Percentiles rank a stretch among this genome's conserved stretches.
phyloP scores from a whole-genome alignment of 768 basidiomycete species.

The Pleurotus cornucopiae region DNA sequence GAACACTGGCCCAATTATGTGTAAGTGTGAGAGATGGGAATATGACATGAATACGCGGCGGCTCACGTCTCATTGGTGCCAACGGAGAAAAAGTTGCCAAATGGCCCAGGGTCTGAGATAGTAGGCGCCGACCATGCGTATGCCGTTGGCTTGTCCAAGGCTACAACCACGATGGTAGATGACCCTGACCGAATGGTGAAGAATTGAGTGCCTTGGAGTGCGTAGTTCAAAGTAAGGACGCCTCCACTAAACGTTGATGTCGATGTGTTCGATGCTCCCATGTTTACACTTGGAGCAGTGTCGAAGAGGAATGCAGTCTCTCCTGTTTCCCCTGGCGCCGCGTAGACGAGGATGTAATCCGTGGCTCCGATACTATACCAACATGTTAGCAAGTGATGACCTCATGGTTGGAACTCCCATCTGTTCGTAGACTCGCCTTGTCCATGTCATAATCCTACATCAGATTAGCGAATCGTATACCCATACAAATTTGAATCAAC shows the following conservation, averaged over 20 bases:
- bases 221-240: constrained; percentile 35
- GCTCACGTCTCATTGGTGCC: constrained; percentile 40
- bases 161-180: constrained; percentile 24
- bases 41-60: not conserved
- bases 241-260: constrained; percentile 30
- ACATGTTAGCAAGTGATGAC: no score
- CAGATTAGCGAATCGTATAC: not conserved
- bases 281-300: constrained; percentile 23
- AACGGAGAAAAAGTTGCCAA: constrained; percentile 40
- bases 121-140: constrained; percentile 47
- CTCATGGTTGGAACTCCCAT: no score
- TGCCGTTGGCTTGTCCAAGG: constrained; percentile 46
- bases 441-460: constrained; percentile 48
- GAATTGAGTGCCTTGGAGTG: constrained; percentile 28
- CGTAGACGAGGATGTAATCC: constrained; percentile 43
- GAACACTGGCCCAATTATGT: constrained; percentile 21
- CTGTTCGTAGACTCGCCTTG: constrained; percentile 34
- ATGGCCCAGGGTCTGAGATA: constrained; percentile 28
- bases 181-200: constrained; percentile 26
- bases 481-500: constrained; percentile 7
- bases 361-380: constrained; percentile 29
- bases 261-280: constrained; percentile 17
- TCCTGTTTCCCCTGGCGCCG: constrained; percentile 34
- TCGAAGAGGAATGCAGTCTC: constrained; percentile 39
- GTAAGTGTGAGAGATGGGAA: not conserved